These are phyloP conservation scores for Boletellus ananas DNA, from an alignment of 768 basidiomycete genomes.

Conservation along the genomic window DNA sequence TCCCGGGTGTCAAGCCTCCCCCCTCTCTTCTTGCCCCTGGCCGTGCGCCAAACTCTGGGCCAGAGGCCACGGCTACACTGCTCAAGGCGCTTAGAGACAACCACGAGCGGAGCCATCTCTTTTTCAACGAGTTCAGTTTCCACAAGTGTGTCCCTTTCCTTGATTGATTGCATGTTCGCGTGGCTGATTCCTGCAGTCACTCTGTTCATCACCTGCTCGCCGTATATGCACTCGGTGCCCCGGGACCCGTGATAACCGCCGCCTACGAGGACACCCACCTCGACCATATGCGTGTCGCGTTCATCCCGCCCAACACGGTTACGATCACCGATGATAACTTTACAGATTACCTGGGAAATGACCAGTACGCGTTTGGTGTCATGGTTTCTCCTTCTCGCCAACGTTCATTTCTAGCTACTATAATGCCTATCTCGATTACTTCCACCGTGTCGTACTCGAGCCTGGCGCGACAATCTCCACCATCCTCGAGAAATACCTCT, in stretches of 20 bases:
- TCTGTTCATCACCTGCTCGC: conserved; percentile 55
- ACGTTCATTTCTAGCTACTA: conserved; percentile 23
- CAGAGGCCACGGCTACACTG: conserved; percentile 38
- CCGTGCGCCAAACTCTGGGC: conserved; percentile 35
- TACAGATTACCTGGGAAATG: conserved; percentile 27
- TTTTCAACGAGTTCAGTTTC: conserved; percentile 43
- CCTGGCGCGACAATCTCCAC: conserved; percentile 28
- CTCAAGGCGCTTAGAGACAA: conserved; percentile 46
- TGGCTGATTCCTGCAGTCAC: conserved; percentile 39
- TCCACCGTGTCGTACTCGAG: conserved; percentile 28
- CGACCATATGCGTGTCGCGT: conserved; percentile 35
- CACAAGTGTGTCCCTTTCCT: conserved; percentile 25
- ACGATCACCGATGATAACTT: conserved; percentile 24
- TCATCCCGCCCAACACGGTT: conserved; percentile 22
- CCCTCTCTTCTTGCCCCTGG: conserved; percentile 36
- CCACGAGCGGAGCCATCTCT: conserved; percentile 50
- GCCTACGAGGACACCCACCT: conserved; percentile 42
- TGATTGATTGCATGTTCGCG: background rate
- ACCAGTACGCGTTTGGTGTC: conserved; percentile 21
- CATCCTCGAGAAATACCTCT: conserved; percentile 59
- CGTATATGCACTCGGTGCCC: conserved; percentile 58
- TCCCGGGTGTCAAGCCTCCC: conserved; percentile 27
- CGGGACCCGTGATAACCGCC: conserved; percentile 35
- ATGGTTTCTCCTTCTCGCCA: background rate
- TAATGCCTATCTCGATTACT: conserved; percentile 32